Conservation (phyloP, 257 asterid genomes). For the Ajuga chamaepitys region DNA sequence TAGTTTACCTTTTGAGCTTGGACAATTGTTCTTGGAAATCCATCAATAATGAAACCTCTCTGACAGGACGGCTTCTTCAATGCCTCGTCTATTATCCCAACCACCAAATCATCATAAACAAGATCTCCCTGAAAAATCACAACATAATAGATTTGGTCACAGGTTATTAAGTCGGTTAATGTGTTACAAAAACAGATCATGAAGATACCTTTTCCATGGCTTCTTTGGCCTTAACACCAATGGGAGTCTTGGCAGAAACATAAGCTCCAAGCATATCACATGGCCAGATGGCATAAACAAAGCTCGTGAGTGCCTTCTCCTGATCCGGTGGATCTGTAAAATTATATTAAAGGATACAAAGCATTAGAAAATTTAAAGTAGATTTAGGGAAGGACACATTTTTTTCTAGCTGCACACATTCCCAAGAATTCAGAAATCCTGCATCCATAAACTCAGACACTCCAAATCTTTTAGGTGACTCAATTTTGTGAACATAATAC, state of each 20-base stretch:
- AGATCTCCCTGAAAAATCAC: constrained; percentile 67
- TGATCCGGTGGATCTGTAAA: constrained; percentile 84
- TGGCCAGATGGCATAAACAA: constrained; percentile 92
- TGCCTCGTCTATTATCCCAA: constrained; percentile 91
- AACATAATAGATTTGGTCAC: constrained; percentile 2
- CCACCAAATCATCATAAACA: constrained; percentile 91
- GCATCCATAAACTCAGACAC: neutral
- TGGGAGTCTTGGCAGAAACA: constrained; percentile 89
- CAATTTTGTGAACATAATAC: neutral
- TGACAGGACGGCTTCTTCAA: constrained; percentile 86
- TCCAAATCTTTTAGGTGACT: neutral
- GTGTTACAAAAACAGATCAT: neutral
- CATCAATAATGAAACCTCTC: constrained; percentile 97
- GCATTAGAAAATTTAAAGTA: constrained; percentile 2
- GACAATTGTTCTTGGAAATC: constrained; percentile 88
- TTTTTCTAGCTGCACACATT: neutral
- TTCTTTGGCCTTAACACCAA: constrained; percentile 86
- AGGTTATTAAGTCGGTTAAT: neutral
- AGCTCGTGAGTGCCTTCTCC: constrained; percentile 93
- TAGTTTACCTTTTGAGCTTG: constrained; percentile 82
- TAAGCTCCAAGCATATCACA: constrained; percentile 98
- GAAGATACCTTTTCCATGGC: constrained; percentile 77
- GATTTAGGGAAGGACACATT: neutral
- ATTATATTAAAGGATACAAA: neutral
- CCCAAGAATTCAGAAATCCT: neutral